phyloP scores from a whole-genome alignment of 2,329 filamentous ascomycete species.

The Fonsecaea multimorphosa region DNA sequence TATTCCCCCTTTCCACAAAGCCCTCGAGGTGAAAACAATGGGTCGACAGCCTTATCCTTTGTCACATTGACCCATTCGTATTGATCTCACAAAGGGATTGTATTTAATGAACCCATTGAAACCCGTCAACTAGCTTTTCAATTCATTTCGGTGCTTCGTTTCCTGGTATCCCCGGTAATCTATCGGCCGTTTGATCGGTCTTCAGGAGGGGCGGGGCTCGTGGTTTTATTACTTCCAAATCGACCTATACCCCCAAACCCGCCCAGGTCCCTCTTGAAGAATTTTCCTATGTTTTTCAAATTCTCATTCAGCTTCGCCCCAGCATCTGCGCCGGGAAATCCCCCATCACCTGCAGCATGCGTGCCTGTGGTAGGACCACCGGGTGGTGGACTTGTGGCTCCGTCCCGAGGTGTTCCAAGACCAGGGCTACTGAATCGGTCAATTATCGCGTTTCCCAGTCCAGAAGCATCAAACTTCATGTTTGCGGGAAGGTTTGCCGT shows the following conservation, averaged over 20 bases:
- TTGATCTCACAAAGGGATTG: neutral
- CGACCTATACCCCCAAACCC: conserved; percentile 74
- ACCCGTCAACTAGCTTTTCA: neutral
- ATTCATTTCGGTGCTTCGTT: neutral
- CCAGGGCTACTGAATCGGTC: conserved; percentile 70
- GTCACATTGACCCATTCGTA: neutral
- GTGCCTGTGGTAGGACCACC: conserved; percentile 37
- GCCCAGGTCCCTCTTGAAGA: conserved; percentile 87
- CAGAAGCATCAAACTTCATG: conserved; percentile 77
- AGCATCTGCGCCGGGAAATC: conserved; percentile 49
- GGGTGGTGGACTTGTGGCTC: conserved; percentile 40
- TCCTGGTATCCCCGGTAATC: neutral
- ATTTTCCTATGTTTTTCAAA: conserved; percentile 92
- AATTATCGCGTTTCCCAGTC: conserved; percentile 84
- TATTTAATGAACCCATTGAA: neutral
- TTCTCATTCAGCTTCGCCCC: conserved; percentile 87
- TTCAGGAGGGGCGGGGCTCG: conserved; percentile 37
- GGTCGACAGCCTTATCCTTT: neutral
- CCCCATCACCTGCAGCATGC: conserved; percentile 40
- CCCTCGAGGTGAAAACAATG: neutral
- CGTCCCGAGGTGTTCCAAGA: conserved; percentile 68
- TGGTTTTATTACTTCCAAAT: conserved; percentile 42
- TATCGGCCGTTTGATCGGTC: conserved; percentile 29
- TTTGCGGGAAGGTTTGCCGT: conserved; percentile 52
- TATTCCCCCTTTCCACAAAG: neutral